These are phyloP conservation scores for Ramichloridium luteum DNA, from an alignment of 2,329 filamentous ascomycete species.

Conservation along the genomic window DNA sequence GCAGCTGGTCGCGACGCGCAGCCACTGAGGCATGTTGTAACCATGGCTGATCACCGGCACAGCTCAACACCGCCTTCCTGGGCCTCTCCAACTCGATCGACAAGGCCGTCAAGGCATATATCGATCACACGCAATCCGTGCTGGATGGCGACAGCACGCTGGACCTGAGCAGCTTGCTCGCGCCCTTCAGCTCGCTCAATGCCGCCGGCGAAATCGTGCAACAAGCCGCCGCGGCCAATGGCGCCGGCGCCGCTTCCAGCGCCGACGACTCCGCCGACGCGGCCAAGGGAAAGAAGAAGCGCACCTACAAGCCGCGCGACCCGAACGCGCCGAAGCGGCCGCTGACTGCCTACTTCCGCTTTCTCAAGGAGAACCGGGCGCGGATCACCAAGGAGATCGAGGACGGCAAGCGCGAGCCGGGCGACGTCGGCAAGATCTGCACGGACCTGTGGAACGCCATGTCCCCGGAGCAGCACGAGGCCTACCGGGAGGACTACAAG, in stretches of 20 bases:
- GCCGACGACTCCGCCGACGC: slow-evolving; percentile 9
- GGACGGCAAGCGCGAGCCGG: slow-evolving; percentile 57
- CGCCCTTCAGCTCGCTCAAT: slow-evolving; percentile 19
- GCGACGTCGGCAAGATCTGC: slow-evolving; percentile 77
- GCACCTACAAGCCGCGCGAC: slow-evolving; percentile 46
- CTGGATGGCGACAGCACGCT: slow-evolving; percentile 40
- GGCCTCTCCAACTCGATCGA: slow-evolving; percentile 70
- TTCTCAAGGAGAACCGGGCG: slow-evolving; percentile 75
- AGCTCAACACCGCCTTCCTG: slow-evolving; percentile 68
- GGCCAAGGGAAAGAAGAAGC: slow-evolving; percentile 22
- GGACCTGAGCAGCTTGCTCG: slow-evolving; percentile 20
- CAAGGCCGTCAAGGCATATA: slow-evolving; percentile 69
- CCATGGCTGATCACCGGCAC: slow-evolving; percentile 1
- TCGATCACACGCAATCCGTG: slow-evolving; percentile 77
- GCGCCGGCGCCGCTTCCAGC: neutral
- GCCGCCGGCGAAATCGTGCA: slow-evolving; percentile 16
- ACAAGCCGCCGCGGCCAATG: slow-evolving; percentile 4
- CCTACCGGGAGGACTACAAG: slow-evolving; percentile 49
- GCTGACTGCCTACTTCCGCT: slow-evolving; percentile 88
- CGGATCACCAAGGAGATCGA: slow-evolving; percentile 62
- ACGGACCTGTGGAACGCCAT: slow-evolving; percentile 77
- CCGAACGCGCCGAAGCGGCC: slow-evolving; percentile 92
- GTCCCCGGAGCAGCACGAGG: slow-evolving; percentile 58
- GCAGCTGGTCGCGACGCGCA: no score
- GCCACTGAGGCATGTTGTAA: no score